phyloP scores from a whole-genome alignment of 2,329 filamentous ascomycete genomes.

The Colletotrichum sp. region DNA sequence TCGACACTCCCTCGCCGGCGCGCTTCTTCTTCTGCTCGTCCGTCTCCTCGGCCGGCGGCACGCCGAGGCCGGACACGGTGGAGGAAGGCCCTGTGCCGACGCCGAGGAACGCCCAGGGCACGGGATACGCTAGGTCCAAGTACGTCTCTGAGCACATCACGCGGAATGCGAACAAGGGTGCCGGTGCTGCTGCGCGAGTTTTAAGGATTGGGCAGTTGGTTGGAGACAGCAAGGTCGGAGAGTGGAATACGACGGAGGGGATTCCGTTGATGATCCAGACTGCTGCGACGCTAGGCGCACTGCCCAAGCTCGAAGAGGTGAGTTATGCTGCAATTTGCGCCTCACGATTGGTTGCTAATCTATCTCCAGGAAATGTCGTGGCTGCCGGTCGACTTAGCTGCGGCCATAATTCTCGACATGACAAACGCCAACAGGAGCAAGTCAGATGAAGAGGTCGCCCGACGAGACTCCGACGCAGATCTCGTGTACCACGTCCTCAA shows the following conservation, averaged over 20 bases:
- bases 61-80: background rate
- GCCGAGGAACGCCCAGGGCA: slow-evolving; percentile 44
- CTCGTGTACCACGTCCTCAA: slow-evolving; percentile 58
- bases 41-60: background rate
- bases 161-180: background rate
- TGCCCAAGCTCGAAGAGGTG: slow-evolving; percentile 45
- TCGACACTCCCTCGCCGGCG: slow-evolving; percentile 1
- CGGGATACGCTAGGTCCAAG: slow-evolving; percentile 56
- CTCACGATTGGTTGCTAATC: background rate
- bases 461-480: slow-evolving; percentile 17
- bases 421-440: slow-evolving; percentile 22
- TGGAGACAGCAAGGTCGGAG: slow-evolving; percentile 39
- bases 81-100: slow-evolving; percentile 25
- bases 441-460: slow-evolving; percentile 10
- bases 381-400: slow-evolving; percentile 41
- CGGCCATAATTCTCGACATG: slow-evolving; percentile 33
- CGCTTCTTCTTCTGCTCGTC: slow-evolving; percentile 7
- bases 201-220: slow-evolving; percentile 50
- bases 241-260: slow-evolving; percentile 54
- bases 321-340: slow-evolving; percentile 26
- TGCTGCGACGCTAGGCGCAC: slow-evolving; percentile 45
- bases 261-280: slow-evolving; percentile 53
- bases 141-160: slow-evolving; percentile 52
- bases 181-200: slow-evolving; percentile 23
- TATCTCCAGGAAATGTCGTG: slow-evolving; percentile 24